These are phyloP conservation scores for Xylariaceae sp. DNA, from an alignment of 2,329 filamentous ascomycete genomes.

Conservation along the genomic window DNA sequence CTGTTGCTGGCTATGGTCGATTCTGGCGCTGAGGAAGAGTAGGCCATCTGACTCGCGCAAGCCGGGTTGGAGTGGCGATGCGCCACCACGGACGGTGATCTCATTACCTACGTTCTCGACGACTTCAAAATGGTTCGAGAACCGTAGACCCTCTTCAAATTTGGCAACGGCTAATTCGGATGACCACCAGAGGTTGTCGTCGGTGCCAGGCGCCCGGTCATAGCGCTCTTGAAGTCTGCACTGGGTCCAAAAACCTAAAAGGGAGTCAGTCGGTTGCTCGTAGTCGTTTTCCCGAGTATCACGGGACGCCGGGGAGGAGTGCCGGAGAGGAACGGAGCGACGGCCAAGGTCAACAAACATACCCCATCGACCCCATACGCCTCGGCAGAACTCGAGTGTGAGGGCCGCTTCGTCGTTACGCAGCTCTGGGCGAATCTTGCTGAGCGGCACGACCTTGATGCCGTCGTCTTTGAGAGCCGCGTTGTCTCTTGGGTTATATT, in stretches of 20 bases:
- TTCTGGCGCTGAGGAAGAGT: constrained; percentile 30
- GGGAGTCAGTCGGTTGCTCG: constrained; percentile 4
- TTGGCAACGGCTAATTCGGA: constrained; percentile 29
- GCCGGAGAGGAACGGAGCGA: background rate
- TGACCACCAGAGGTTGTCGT: constrained; percentile 31
- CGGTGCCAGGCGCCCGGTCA: constrained; percentile 31
- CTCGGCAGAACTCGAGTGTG: constrained; percentile 62
- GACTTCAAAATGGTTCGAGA: constrained; percentile 36
- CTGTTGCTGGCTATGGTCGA: constrained; percentile 29
- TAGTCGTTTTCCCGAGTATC: background rate
- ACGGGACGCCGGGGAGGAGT: background rate
- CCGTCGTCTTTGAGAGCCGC: constrained; percentile 61
- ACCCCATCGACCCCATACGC: constrained; percentile 65
- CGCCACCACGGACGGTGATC: constrained; percentile 33
- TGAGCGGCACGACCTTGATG: constrained; percentile 58
- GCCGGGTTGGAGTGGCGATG: constrained; percentile 29
- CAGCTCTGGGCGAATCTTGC: constrained; percentile 61
- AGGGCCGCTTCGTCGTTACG: constrained; percentile 56
- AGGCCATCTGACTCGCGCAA: constrained; percentile 32
- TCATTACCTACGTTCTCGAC: constrained; percentile 30
- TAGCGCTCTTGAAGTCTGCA: constrained; percentile 33
- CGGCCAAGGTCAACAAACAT: constrained; percentile 27
- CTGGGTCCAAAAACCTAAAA: constrained; percentile 45
- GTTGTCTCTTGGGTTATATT: constrained; percentile 60
- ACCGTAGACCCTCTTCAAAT: constrained; percentile 29